Base-by-base conservation (phyloP, 1,139 yeast species). In the Kodamaea anthophila region DNA sequence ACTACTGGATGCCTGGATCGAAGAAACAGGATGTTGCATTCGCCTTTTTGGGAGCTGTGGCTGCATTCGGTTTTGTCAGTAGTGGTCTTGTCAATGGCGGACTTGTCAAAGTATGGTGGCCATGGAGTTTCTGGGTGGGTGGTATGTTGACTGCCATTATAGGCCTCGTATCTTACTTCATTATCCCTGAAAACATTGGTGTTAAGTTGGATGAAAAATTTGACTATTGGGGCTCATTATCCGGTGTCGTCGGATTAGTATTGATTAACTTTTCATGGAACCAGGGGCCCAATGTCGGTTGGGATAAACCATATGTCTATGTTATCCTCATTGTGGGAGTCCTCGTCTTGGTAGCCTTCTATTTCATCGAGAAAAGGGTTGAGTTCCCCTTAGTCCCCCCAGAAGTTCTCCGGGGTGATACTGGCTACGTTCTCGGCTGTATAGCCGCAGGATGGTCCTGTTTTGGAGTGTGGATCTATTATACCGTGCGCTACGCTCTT, bases 201-300 rank as follows among this genome's bases (percentile, higher is more conserved):
- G 44, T 28, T 32, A 46, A 33, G 31, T 40, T 44, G 15, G 38
- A 25, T 23, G 52, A 42, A 10, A 14, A 14, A 7, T 74, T 66
- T 45, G 83, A 77, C 50, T 62, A 56, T 41, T 43, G 46, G 28
- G 80, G 81, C 2, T 58, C 70, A 1, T 18, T 63, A 1, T 38
- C 57, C 3, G 78, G 78, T 5, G 65, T 74, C 3, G 28, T 51
- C 9, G 78, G 77, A 0, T 47, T 75, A 27, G 55, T 74, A 2
- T 50, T 74, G 24, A 58, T 74, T 37, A 70, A 72, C 41, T 65
- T 74, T 38, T 69, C 79, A 1, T 73, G 77, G 66, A 75, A 75
- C 41, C 78, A 77, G 42, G 83, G 77, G 6, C 80, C 84, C 0
- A 65, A 62, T 16, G 71, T 67, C 3, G 81, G 78, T 5, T 76